phyloP scores from a whole-genome alignment of 1,284 basidiomycete species.

The Cerioporus squamosus region DNA sequence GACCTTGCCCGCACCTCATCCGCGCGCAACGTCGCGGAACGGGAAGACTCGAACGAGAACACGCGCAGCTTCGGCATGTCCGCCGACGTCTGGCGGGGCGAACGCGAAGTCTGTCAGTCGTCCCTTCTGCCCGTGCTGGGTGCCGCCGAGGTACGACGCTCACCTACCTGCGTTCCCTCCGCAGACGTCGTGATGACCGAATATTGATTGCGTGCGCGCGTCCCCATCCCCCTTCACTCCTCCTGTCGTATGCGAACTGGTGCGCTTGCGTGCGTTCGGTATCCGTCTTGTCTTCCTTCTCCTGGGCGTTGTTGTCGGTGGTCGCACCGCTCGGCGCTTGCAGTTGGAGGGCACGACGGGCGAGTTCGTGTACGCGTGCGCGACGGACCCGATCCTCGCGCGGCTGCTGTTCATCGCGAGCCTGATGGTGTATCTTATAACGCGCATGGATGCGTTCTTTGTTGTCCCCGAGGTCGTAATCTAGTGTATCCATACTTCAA shows the following conservation, averaged over 20 bases:
- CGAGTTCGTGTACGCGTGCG: neutral
- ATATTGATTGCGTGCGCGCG: neutral
- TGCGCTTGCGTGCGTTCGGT: too few relatives aligned
- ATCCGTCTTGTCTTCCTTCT: too few relatives aligned
- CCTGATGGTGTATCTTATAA: slow-evolving; percentile 6
- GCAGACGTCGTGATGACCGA: slow-evolving; percentile 2
- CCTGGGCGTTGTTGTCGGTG: too few relatives aligned
- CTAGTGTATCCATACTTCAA: neutral
- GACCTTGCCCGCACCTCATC: too few relatives aligned
- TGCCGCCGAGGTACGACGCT: slow-evolving; percentile 8
- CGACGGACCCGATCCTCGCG: slow-evolving; percentile 10
- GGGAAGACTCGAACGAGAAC: slow-evolving; percentile 5
- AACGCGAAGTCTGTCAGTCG: neutral
- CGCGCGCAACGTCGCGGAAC: too few relatives aligned
- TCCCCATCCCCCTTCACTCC: too few relatives aligned
- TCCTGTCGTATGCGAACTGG: too few relatives aligned
- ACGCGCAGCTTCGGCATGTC: slow-evolving; percentile 11
- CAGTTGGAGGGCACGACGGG: too few relatives aligned
- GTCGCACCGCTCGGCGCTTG: too few relatives aligned
- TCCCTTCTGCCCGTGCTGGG: neutral
- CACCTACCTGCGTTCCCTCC: neutral
- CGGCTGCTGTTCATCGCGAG: slow-evolving; percentile 6
- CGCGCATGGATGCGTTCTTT: slow-evolving; percentile 5
- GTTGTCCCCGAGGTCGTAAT: neutral
- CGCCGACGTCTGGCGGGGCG: neutral